A percentile compares a stretch with the other conserved stretches of the same genome.
phyloP scores from a whole-genome alignment of 2,329 filamentous ascomycete species.

The Alternaria gaisen region DNA sequence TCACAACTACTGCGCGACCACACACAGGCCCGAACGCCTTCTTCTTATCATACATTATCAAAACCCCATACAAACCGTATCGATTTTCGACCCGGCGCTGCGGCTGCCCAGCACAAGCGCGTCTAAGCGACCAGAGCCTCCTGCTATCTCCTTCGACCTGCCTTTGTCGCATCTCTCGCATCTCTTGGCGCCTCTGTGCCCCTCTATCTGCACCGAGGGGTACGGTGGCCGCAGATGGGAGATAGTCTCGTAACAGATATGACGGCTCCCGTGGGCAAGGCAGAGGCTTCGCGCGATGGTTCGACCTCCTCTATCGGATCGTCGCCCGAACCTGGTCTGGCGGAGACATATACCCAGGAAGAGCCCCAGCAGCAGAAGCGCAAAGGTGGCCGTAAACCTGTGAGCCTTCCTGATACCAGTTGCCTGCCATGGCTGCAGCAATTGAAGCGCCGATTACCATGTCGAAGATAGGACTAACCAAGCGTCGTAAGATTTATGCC shows the following conservation, averaged over 20 bases:
- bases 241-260: constrained; percentile 58
- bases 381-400: constrained; percentile 96
- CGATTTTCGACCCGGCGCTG: constrained; percentile 44
- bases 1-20: constrained; percentile 54
- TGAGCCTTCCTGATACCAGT: constrained; percentile 61
- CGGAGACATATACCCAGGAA: constrained; percentile 53
- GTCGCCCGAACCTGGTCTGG: constrained; percentile 57
- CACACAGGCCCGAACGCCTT: constrained; percentile 39
- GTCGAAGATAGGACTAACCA: constrained; percentile 52
- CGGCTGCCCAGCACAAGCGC: constrained; percentile 46
- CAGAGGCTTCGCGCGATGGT: constrained; percentile 54
- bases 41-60: constrained; percentile 58
- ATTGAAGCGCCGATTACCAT: constrained; percentile 37
- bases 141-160: constrained; percentile 27
- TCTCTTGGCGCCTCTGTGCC: constrained; percentile 48
- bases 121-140: constrained; percentile 50
- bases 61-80: constrained; percentile 49
- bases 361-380: constrained; percentile 75
- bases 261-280: constrained; percentile 57
- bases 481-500: constrained; percentile 82
- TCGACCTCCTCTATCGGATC: constrained; percentile 60
- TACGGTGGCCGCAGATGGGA: constrained; percentile 59
- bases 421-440: constrained; percentile 35
- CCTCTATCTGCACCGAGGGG: constrained; percentile 53
- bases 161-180: constrained; percentile 46